Conservation (phyloP, 1,284 basidiomycete genomes). For the Vanrija humicola region DNA sequence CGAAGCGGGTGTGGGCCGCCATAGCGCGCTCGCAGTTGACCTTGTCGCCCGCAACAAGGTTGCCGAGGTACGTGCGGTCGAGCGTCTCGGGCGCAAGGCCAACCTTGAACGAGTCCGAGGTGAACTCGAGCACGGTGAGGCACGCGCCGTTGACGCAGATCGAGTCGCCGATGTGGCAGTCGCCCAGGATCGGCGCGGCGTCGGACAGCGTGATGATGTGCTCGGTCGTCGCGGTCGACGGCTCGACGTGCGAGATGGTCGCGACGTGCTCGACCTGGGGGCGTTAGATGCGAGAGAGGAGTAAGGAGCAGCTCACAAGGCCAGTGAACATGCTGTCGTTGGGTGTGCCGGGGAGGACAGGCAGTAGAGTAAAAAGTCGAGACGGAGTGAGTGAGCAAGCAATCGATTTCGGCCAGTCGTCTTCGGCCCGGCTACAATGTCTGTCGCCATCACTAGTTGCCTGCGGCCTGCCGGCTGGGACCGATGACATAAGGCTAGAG, state of each 20-base stretch:
- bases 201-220: conserved; percentile 71
- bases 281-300: too few relatives aligned
- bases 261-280: conserved; percentile 48
- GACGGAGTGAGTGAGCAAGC: too few relatives aligned
- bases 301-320: conserved; percentile 34
- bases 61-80: conserved; percentile 81
- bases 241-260: conserved; percentile 36
- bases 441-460: too few relatives aligned
- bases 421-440: too few relatives aligned
- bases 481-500: too few relatives aligned
- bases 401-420: too few relatives aligned
- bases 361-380: too few relatives aligned
- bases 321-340: conserved; percentile 45
- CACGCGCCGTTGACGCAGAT: conserved; percentile 84
- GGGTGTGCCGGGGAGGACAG: neutral
- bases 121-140: conserved; percentile 84
- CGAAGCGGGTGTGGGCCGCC: conserved; percentile 85
- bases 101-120: conserved; percentile 74
- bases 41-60: conserved; percentile 70
- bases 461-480: too few relatives aligned
- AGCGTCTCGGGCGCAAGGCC: conserved; percentile 96
- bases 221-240: conserved; percentile 49
- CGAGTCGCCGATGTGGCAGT: conserved; percentile 91
- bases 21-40: conserved; percentile 95
- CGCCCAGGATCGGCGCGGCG: conserved; percentile 70